Evolutionary conservation across 495 filamentous ascomycete genomes (phyloP), one percentile per base, ranked within the genome.

Genomic region (Rhypophila decipiens): DNA sequence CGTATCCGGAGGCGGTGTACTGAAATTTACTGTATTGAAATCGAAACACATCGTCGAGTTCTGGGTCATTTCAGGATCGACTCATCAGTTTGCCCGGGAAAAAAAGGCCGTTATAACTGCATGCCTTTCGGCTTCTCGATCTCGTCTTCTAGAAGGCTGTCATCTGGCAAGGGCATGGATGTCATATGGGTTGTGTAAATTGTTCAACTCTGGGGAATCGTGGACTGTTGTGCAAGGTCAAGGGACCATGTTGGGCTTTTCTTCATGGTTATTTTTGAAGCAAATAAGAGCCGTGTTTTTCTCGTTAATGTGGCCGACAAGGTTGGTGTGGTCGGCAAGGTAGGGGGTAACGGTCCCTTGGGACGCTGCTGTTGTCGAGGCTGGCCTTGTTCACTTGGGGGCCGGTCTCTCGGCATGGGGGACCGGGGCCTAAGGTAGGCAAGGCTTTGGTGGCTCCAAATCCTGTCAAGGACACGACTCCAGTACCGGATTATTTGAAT

Each of bases 371-470:
- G 38, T 11, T 9, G 19, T 4, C 11, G 38, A 40, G 24, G 34
- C 9, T 20, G 36, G 33, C 22, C 34, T 24, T 44, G n/a, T n/a
- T n/a, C n/a, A n/a, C 23, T 19, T 11, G 24, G 45, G 45, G 22
- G 13, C 35, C 35, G 27, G 20, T 33, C 41, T 35, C 47, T 34
- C 41, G 53, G 54, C 47, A 53, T 46, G 49, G 19, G 33, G 24
- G 54, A 53, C 54, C 42, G 39, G 54, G 54, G 7, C 27, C 13
- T 53, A 57, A 50, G 46, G 54, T 50, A 41, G 50, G 2, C 27
- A 31, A 31, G 27, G 35, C 35, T 37, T 7, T 9, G n/a, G n/a
- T n/a, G n/a, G n/a, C n/a, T n/a, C n/a, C n/a, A n/a, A n/a, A n/a
- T n/a, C n/a, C n/a, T n/a, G n/a, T n/a, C n/a, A n/a, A n/a, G n/a